Conservation (phyloP, 2,329 filamentous ascomycete genomes). For the Verticillium zaregamsianum region DNA sequence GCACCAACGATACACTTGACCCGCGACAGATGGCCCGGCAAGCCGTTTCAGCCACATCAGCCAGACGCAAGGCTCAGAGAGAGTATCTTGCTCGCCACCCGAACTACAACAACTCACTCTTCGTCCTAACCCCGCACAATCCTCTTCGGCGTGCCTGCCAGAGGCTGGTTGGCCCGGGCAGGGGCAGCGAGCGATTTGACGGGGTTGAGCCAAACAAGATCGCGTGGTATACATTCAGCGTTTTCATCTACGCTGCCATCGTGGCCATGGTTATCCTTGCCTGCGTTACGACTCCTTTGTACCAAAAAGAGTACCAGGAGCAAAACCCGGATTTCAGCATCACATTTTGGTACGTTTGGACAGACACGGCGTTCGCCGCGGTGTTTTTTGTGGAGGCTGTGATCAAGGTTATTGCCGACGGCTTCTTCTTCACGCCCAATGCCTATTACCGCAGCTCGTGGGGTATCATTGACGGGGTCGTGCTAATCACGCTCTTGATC, state of each 20-base stretch:
- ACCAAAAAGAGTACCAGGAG: conserved; percentile 82
- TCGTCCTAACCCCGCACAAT: conserved; percentile 76
- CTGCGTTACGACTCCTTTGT: conserved; percentile 90
- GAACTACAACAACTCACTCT: conserved; percentile 88
- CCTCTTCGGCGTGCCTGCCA: conserved; percentile 80
- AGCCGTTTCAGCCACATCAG: conserved; percentile 77
- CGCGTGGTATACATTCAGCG: conserved; percentile 90
- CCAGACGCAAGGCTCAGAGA: conserved; percentile 80
- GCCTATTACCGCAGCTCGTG: conserved; percentile 95
- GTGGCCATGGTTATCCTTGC: conserved; percentile 97
- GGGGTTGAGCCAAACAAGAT: conserved; percentile 85
- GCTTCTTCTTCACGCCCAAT: conserved; percentile 94
- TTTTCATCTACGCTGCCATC: conserved; percentile 89
- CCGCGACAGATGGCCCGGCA: conserved; percentile 86
- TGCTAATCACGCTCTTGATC: conserved; percentile 91
- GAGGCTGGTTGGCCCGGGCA: conserved; percentile 82
- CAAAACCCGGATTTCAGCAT: conserved; percentile 51
- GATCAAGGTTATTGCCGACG: conserved; percentile 93
- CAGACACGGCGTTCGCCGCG: conserved; percentile 82
- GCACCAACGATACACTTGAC: conserved; percentile 73
- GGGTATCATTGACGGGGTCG: conserved; percentile 92
- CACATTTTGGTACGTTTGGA: conserved; percentile 91
- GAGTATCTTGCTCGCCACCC: conserved; percentile 86
- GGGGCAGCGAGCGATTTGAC: conserved; percentile 81
- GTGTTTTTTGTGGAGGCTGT: conserved; percentile 82